A percentile compares a stretch with the other conserved stretches of the same genome.
Evolutionary conservation across 345 rosid species (phyloP).

Genomic region (Fremontodendron californicum): DNA sequence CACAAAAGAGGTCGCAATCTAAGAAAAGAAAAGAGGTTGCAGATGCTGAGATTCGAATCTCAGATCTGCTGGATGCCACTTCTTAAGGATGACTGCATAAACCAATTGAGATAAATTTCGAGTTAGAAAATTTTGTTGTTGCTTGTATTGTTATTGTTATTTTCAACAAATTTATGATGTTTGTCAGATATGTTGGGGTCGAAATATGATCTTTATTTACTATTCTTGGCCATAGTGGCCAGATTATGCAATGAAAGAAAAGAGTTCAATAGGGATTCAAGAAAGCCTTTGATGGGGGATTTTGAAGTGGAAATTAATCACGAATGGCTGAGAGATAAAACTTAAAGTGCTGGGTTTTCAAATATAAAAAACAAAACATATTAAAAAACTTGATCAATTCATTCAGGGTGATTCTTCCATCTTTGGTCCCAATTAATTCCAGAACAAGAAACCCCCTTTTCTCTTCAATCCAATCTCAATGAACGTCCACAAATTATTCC

Average conservation of each 20-base stretch:
- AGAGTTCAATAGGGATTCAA: background rate
- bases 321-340: background rate
- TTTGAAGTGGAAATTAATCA: background rate
- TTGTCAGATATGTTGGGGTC: background rate
- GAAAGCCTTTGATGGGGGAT: background rate
- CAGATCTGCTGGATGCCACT: no score
- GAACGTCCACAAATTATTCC: background rate
- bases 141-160: background rate
- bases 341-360: no score
- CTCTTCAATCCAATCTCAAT: background rate
- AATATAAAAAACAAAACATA: no score
- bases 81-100: no score
- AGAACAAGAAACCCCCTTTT: background rate
- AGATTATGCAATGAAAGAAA: background rate
- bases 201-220: background rate
- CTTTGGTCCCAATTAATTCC: background rate
- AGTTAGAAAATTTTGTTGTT: background rate
- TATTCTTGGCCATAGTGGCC: background rate
- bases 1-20: no score
- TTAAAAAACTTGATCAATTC: background rate
- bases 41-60: no score
- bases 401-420: background rate
- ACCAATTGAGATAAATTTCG: no score
- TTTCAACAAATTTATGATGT: background rate
- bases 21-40: no score